phyloP scores from a whole-genome alignment of 2,329 filamentous ascomycete genomes.

The Diaporthe aspalathi region DNA sequence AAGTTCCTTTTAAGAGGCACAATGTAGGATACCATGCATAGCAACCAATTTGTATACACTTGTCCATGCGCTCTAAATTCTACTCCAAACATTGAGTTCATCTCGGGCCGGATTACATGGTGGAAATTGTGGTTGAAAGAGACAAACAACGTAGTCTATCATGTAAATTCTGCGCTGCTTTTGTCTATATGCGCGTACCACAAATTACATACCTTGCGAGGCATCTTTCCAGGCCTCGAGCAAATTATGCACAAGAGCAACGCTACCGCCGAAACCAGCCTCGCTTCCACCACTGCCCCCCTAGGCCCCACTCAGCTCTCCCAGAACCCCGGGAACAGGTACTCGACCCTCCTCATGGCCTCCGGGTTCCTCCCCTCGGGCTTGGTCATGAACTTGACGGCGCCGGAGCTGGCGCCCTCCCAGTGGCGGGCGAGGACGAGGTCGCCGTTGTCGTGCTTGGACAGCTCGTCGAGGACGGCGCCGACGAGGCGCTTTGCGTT shows the following conservation, averaged over 20 bases:
- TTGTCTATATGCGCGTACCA: neutral
- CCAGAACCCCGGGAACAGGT: constrained; percentile 88
- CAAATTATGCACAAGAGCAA: neutral
- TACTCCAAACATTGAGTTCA: neutral
- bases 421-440: constrained; percentile 85
- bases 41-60: constrained; percentile 22
- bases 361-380: constrained; percentile 78
- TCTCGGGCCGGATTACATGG: neutral
- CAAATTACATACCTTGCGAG: constrained; percentile 1
- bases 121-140: too few relatives aligned
- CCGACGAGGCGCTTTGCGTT: constrained; percentile 89
- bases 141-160: neutral
- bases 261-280: neutral
- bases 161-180: neutral
- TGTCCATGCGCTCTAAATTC: neutral
- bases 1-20: neutral
- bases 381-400: constrained; percentile 85
- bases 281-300: neutral
- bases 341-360: constrained; percentile 83
- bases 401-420: constrained; percentile 79
- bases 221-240: neutral
- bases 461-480: constrained; percentile 87
- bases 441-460: constrained; percentile 79
- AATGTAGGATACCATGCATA: constrained; percentile 33
- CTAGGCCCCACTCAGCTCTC: constrained; percentile 49